Conservation (phyloP, 768 basidiomycete genomes). For the Chalciporus sphaerocephalus region DNA sequence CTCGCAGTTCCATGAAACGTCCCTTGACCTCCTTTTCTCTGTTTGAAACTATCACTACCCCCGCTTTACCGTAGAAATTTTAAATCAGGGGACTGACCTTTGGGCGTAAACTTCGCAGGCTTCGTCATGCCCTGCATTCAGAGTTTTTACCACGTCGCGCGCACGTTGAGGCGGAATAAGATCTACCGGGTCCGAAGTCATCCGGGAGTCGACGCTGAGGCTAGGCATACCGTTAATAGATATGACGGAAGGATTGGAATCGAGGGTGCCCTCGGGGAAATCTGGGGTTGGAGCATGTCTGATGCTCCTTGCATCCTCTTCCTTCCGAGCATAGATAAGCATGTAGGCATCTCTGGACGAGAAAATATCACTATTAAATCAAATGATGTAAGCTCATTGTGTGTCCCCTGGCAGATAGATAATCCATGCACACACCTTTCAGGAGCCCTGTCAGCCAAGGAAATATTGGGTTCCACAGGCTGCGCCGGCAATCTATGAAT, state of each 20-base stretch:
- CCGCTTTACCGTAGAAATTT: slow-evolving; percentile 13
- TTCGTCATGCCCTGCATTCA: slow-evolving; percentile 54
- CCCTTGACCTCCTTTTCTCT: slow-evolving; percentile 43
- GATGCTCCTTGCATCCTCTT: slow-evolving; percentile 12
- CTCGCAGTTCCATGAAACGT: slow-evolving; percentile 48
- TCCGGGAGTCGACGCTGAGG: slow-evolving; percentile 8
- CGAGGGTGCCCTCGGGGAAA: slow-evolving; percentile 15
- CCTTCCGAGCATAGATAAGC: slow-evolving; percentile 76
- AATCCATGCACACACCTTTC: slow-evolving; percentile 82
- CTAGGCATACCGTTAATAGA: slow-evolving; percentile 21
- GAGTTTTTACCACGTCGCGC: slow-evolving; percentile 43
- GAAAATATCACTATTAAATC: slow-evolving; percentile 41
- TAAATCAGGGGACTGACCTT: slow-evolving; percentile 38
- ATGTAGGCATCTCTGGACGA: slow-evolving; percentile 90
- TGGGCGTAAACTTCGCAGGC: slow-evolving; percentile 46
- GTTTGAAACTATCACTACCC: slow-evolving; percentile 11
- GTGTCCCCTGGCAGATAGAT: slow-evolving; percentile 59
- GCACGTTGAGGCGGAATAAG: slow-evolving; percentile 55
- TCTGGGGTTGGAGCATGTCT: slow-evolving; percentile 16
- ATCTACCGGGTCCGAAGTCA: slow-evolving; percentile 12
- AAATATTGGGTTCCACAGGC: slow-evolving; percentile 17
- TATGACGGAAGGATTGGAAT: slow-evolving; percentile 8
- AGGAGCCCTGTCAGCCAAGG: slow-evolving; percentile 22
- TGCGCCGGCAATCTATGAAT: slow-evolving; percentile 19
- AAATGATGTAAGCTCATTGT: slow-evolving; percentile 16